Percentiles rank a stretch among this genome's conserved stretches.
Evolutionary conservation across 306 rosid species (phyloP).

Genomic region (Pyrus pyrifolia): DNA sequence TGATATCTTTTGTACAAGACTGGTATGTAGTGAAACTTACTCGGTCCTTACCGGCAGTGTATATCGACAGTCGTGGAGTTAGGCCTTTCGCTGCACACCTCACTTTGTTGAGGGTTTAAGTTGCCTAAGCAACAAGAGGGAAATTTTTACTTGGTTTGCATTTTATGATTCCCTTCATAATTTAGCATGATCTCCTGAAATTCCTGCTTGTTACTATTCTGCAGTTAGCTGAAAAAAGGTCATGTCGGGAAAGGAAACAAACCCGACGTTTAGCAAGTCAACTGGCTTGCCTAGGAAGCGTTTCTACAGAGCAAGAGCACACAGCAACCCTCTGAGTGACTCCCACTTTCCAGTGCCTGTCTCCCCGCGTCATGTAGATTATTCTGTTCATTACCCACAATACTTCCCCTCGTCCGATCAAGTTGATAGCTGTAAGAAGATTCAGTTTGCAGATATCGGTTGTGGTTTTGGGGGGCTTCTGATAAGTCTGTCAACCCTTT

Average conservation of each 20-base stretch:
- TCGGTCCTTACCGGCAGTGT: too few relatives aligned
- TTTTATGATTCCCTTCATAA: not conserved
- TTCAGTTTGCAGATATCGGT: constrained; percentile 90
- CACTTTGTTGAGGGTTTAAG: too few relatives aligned
- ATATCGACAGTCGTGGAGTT: too few relatives aligned
- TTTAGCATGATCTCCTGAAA: constrained; percentile 2
- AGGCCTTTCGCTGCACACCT: too few relatives aligned
- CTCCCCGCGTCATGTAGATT: constrained; percentile 65
- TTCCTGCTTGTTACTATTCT: constrained; percentile 10
- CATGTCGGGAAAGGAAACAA: constrained; percentile 52
- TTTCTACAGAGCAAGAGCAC: constrained; percentile 95
- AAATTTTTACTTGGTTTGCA: not conserved
- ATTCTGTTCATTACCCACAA: constrained; percentile 73
- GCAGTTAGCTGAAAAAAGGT: constrained; percentile 31
- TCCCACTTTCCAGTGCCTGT: constrained; percentile 88
- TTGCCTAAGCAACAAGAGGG: too few relatives aligned
- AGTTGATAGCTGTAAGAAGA: constrained; percentile 36
- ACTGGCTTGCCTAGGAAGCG: constrained; percentile 95
- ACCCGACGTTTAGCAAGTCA: constrained; percentile 63
- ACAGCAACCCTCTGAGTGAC: constrained; percentile 94
- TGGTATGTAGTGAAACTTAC: too few relatives aligned
- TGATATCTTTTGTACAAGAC: not conserved
- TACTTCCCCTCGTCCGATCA: constrained; percentile 41
- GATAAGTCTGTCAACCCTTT: constrained; percentile 73
- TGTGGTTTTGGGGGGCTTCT: constrained; percentile 97